Base-by-base conservation (phyloP, 805 yeast species). In the Kuraishia capsulata region DNA sequence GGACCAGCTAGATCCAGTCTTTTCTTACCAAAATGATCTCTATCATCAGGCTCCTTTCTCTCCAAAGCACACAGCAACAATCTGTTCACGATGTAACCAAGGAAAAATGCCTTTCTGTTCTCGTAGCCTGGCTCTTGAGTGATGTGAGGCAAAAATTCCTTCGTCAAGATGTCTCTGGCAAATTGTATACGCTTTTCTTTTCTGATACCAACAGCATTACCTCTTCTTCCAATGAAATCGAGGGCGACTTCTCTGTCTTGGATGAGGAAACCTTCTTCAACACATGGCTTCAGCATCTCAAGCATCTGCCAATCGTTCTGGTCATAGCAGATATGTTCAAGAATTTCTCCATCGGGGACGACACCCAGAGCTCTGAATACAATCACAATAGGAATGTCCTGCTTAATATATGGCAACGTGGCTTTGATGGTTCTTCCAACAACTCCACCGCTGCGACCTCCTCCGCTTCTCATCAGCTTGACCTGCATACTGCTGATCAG, bases 1-100 rank as follows among this genome's bases (percentile, higher is more conserved):
- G 99, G 98, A 54, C 99, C 99, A 36, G 98, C 98, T 62, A 92
- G 77, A 70, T 92, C 99, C 61, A 92, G 76, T 67, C 99, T 81
- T 67, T 92, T 92, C 64, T 89, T 92, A 61, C 99, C 99, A 62
- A 92, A 92, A 66, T 92, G 99, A 69, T 92, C 99, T 74, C 98
- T 87, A 65, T 92, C 99, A 62, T 92, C 99, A 44, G 92, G 95
- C 59, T 90, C 97, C 50, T 89, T 87, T 71, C 99, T 82, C 59
- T 89, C 98, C 49, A 92, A 71, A 21, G 98, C 97, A 72, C 96
- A 89, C 43, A 92, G 71, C 51, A 92, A 74, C 65, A 92, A 71
- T 63, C 97, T 76, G 65, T 92, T 95, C 41, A 92, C 95, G 92
- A 92, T 90, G 66, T 92, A 92, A 52, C 99, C 99, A 52, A 92